Conservation (phyloP, 2,329 filamentous ascomycete genomes). For the Sarocladium strictum region DNA sequence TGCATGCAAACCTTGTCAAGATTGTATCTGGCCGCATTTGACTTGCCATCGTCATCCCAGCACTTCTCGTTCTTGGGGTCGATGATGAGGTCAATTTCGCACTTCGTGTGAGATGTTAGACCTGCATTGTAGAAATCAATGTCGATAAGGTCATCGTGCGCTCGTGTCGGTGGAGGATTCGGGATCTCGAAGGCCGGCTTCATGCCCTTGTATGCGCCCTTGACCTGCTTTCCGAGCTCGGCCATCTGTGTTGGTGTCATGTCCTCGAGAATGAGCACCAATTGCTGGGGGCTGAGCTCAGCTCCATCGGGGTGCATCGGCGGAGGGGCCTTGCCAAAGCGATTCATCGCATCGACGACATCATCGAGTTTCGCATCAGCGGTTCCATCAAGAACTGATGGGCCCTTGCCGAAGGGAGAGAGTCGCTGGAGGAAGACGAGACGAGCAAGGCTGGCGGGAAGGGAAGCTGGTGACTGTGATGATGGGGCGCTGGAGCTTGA, state of each 20-base stretch:
- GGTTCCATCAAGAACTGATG: constrained; percentile 41
- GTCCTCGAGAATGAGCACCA: constrained; percentile 56
- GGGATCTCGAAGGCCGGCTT: constrained; percentile 43
- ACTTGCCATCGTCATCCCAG: constrained; percentile 34
- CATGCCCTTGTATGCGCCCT: constrained; percentile 13
- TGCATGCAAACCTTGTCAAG: constrained; percentile 31
- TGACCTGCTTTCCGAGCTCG: constrained; percentile 32
- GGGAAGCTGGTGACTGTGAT: constrained; percentile 29
- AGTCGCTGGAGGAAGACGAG: constrained; percentile 55
- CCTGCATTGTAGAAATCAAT: constrained; percentile 35
- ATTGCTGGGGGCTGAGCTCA: constrained; percentile 39
- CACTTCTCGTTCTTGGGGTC: constrained; percentile 38
- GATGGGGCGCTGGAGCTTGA: constrained; percentile 20
- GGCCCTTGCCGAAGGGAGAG: constrained; percentile 39
- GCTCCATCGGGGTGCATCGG: constrained; percentile 41
- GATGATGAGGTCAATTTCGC: constrained; percentile 31
- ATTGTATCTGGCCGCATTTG: constrained; percentile 38
- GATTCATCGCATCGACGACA: constrained; percentile 51
- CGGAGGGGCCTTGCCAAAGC: constrained; percentile 48
- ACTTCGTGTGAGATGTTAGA: constrained; percentile 28
- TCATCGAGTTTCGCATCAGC: constrained; percentile 34
- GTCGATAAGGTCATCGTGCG: constrained; percentile 36
- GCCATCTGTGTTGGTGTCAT: constrained; percentile 40
- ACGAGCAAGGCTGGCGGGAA: constrained; percentile 49
- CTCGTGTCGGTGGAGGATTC: constrained; percentile 36